phyloP scores from a whole-genome alignment of 305 asterid species.

The Solanum hybrid region DNA sequence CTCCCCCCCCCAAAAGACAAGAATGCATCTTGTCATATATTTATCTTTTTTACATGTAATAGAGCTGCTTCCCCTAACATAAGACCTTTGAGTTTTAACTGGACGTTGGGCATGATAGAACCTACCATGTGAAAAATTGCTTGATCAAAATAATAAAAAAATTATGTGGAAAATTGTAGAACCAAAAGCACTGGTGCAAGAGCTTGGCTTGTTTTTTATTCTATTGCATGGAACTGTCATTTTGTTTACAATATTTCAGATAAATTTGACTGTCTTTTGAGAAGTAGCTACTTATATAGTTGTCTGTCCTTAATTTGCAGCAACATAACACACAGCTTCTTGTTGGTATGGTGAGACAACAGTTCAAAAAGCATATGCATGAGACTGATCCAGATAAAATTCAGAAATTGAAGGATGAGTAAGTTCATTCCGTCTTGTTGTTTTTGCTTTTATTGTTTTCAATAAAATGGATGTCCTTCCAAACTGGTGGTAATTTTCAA shows the following conservation, averaged over 20 bases:
- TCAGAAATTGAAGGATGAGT: constrained; percentile 78
- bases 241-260: not conserved
- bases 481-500: not conserved
- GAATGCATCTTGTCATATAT: not conserved
- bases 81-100: not conserved
- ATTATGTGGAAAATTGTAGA: not conserved
- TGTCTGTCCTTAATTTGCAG: constrained; percentile 29
- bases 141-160: no score
- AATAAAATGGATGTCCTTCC: not conserved
- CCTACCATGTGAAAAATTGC: not conserved
- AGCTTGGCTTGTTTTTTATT: not conserved
- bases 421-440: constrained; percentile 17
- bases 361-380: constrained; percentile 65
- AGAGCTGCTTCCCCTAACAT: not conserved
- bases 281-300: not conserved
- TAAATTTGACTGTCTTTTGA: not conserved
- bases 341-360: constrained; percentile 63
- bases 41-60: not conserved
- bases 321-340: constrained; percentile 65
- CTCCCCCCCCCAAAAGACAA: not conserved
- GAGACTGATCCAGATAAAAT: constrained; percentile 86
- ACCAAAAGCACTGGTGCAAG: not conserved
- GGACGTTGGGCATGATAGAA: not conserved
- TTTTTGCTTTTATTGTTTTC: not conserved
- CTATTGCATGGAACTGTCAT: not conserved